Evolutionary conservation across 2,329 filamentous ascomycete genomes (phyloP), one percentile per base, ranked within the genome.

Genomic region (Alternaria burnsii): DNA sequence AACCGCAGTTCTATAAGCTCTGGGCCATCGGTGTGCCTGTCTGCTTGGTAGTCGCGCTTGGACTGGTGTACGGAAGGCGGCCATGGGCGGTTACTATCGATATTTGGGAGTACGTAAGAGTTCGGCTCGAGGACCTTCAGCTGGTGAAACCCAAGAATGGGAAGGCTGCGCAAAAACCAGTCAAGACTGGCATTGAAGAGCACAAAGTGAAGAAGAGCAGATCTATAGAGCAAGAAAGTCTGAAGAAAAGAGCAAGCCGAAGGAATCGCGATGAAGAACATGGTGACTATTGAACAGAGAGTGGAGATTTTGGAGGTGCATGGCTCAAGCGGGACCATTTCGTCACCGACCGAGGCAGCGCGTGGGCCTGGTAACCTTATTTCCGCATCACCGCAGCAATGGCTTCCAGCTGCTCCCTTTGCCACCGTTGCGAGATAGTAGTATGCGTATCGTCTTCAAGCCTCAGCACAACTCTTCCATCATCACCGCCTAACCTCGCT

Each of bases 361-460:
- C 18, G 41, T 12, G 11, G 30, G n/a, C 20, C 18, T 11, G 18
- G 16, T 22, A 20, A 1, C 10, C 9, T 51, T 24, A 54, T 6
- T 11, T 16, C 16, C 47, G 57, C 47, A 57, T 57, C 4, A 47
- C 46, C 30, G 36, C 55, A 20, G 70, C 11, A 24, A 59, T 43
- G 18, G 69, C 58, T 24, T 58, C 55, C 22, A 70, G 54, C 43
- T 68, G 61, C 61, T 69, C 71, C 42, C 58, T 66, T 55, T 56
- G 61, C 40, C 59, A 66, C 18, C 68, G 57, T 18, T 59, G 58
- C 47, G 58, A 55, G 47, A 65, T 58, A 14, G 69, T 78, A 18
- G 57, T 58, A 48, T 80, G 78, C 30, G 77, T 77, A 53, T 79
- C 78, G 59, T 79, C 76, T 46, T 69, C 63, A 4, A 79, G 62